These are phyloP conservation scores for Podospora fimiseda DNA, from an alignment of 495 filamentous ascomycete genomes.

Conservation along the genomic window DNA sequence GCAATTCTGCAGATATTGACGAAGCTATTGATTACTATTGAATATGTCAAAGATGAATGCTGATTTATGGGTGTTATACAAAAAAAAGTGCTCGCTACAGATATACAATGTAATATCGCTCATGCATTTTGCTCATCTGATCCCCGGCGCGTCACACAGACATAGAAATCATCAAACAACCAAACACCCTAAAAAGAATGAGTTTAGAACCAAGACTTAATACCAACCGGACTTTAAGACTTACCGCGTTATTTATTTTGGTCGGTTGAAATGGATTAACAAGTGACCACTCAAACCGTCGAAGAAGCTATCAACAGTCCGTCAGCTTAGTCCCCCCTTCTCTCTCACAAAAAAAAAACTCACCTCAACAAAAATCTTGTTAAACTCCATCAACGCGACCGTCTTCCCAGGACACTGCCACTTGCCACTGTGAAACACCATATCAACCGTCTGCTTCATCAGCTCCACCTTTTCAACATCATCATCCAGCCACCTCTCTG, in stretches of 20 bases:
- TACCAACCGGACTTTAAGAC: no score
- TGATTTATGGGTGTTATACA: not conserved
- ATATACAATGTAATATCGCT: not conserved
- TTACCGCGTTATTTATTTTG: conserved; percentile 1
- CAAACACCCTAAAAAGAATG: conserved; percentile 1
- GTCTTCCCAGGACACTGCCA: conserved; percentile 32
- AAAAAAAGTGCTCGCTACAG: not conserved
- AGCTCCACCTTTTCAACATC: conserved; percentile 22
- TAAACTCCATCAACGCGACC: conserved; percentile 36
- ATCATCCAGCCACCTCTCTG: conserved; percentile 47
- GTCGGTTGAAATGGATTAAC: not conserved
- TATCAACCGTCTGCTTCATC: conserved; percentile 30
- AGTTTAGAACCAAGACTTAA: no score
- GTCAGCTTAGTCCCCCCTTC: not conserved
- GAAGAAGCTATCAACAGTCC: not conserved
- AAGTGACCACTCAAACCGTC: not conserved
- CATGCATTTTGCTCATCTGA: not conserved
- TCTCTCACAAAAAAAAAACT: not conserved
- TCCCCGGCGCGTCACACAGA: not conserved
- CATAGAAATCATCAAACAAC: conserved; percentile 4
- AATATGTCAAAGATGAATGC: no score
- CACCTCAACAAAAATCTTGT: conserved; percentile 50
- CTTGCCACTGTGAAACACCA: conserved; percentile 33
- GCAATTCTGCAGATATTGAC: no score
- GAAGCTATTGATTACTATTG: no score